Base-by-base conservation (phyloP, 108 stramenopile species). In the Nitzschia sp. region DNA sequence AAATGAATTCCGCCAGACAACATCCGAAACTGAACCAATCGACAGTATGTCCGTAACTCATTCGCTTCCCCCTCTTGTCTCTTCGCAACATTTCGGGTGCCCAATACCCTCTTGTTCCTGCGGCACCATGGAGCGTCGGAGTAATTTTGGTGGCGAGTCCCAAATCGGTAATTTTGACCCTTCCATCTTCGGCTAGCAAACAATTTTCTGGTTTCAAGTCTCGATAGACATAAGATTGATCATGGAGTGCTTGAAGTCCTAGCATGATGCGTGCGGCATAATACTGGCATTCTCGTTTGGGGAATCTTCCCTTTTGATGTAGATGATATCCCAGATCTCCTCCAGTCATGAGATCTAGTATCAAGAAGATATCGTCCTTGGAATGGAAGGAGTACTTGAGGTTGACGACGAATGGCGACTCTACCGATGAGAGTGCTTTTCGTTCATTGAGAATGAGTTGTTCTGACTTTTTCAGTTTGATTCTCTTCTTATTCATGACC, bases 1-100 rank as follows among this genome's bases (percentile, higher is more conserved):
- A 84, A 23, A 97, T 89, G 69, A 98, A 96, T 78, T 98, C 97
- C 19, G 95, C 92, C 32, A 98, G 63, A 61, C 91, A 83, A 73
- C 95, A 96, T 16, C 97, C 97, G 74, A 93, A 93, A 72, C 90
- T 92, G 75, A 96, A 97, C 95, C 95, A 97, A 74, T 98, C 97
- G 16, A 97, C 96, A 56, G 83, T 73, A 45, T 93, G 86, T 50
- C 81, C 80, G 70, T 98, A 97, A 21, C 79, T 61, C 77, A 82
- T 87, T 58, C 93, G 69, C 64, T 90, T 90, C 26, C 97, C 97
- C 54, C 61, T 84, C 47, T 75, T 71, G 67, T 97, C 93, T 29
- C 88, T 78, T 23, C 81, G 78, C 33, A 96, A 77, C 97, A 98
- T 98, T 77, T 98, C 97, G 34, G 97, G 97, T 28, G 96, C 96